Percentiles rank a stretch among this genome's conserved stretches.
phyloP scores from a whole-genome alignment of 768 basidiomycete genomes.

The Boletus subcaerulescens region DNA sequence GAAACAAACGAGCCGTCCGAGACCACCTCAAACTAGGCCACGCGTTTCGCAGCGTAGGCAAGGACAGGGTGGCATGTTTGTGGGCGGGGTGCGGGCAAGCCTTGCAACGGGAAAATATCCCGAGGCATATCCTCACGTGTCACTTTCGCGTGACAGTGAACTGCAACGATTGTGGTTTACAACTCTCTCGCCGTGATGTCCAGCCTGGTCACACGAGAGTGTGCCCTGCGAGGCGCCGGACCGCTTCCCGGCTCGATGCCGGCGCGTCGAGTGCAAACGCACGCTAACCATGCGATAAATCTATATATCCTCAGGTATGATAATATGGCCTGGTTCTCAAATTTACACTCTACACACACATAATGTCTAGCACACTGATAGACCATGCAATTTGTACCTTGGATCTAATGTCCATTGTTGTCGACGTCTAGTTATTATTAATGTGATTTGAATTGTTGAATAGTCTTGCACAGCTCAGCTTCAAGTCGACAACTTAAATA shows the following conservation, averaged over 20 bases:
- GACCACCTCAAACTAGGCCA: conserved; percentile 14
- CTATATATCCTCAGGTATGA: too few relatives aligned
- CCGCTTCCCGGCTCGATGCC: not conserved
- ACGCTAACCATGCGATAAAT: not conserved
- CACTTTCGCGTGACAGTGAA: conserved; percentile 12
- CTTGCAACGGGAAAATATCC: conserved; percentile 17
- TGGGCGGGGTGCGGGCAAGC: conserved; percentile 9
- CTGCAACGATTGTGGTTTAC: conserved; percentile 10
- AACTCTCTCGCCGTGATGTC: conserved; percentile 24
- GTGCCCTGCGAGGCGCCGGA: conserved; percentile 3
- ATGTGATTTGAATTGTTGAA: too few relatives aligned
- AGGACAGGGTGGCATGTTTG: not conserved
- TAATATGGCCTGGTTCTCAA: too few relatives aligned
- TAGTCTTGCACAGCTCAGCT: too few relatives aligned
- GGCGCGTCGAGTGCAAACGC: not conserved
- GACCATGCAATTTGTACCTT: too few relatives aligned
- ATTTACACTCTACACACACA: too few relatives aligned
- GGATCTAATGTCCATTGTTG: too few relatives aligned
- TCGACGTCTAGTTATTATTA: too few relatives aligned
- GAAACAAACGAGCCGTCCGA: conserved; percentile 8
- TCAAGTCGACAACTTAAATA: too few relatives aligned
- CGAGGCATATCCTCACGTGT: conserved; percentile 16
- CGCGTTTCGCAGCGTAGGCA: conserved; percentile 1
- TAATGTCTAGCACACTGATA: too few relatives aligned
- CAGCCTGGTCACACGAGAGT: conserved; percentile 8